These are phyloP conservation scores for Syzygium jambos DNA, from an alignment of 345 rosid species.

Conservation along the genomic window DNA sequence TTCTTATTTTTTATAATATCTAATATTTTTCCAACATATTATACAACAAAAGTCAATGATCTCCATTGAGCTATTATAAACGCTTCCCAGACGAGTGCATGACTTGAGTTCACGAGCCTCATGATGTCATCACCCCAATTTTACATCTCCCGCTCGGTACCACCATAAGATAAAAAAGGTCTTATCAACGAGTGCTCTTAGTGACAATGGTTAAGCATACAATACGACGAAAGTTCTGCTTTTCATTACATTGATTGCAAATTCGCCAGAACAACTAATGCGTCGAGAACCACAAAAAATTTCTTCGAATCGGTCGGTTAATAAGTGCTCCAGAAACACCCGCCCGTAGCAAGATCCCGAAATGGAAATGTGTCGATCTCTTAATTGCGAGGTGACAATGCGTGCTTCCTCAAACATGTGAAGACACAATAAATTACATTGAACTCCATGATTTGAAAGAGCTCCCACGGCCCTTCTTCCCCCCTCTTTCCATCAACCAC, in stretches of 20 bases:
- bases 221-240: no score
- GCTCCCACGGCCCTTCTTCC: not conserved
- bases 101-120: not conserved
- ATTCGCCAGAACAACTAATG: no score
- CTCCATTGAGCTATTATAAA: not conserved
- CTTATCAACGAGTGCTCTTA: no score
- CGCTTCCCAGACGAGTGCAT: not conserved
- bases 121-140: not conserved
- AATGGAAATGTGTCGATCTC: not conserved
- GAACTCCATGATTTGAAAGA: not conserved
- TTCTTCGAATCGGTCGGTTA: not conserved
- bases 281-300: not conserved
- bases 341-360: no score
- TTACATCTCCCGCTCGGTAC: not conserved
- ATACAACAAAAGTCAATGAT: not conserved
- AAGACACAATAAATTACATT: not conserved
- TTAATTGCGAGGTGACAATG: not conserved
- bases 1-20: no score
- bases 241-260: no score
- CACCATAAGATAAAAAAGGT: no score
- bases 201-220: not conserved
- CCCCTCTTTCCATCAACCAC: not conserved
- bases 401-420: not conserved
- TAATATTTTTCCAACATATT: no score
- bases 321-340: not conserved